Evolutionary conservation across 2,329 filamentous ascomycete species (phyloP).

Genomic region (Xylariaceae sp.): DNA sequence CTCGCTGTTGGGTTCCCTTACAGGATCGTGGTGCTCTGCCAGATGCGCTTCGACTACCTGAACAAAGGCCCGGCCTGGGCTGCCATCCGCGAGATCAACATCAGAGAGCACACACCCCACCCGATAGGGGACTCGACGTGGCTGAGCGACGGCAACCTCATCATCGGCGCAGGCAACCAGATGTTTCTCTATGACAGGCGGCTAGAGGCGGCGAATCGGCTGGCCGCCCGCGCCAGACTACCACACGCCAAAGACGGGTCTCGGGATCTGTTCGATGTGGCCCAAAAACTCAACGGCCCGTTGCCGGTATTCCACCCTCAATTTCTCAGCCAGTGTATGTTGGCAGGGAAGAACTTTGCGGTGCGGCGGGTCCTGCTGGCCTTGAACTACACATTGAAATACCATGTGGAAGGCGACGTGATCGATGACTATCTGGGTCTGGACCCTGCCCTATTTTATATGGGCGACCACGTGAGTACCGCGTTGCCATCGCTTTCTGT

Average conservation of each 20-base stretch:
- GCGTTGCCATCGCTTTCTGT: not conserved
- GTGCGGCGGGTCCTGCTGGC: constrained; percentile 67
- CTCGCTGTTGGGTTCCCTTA: constrained; percentile 90
- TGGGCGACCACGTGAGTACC: constrained; percentile 24
- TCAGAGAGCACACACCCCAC: constrained; percentile 75
- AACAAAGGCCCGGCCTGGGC: constrained; percentile 88
- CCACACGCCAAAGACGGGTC: constrained; percentile 41
- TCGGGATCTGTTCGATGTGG: constrained; percentile 71
- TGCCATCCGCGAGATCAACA: constrained; percentile 72
- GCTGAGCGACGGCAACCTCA: constrained; percentile 76
- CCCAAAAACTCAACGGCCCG: constrained; percentile 77
- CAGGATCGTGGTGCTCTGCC: constrained; percentile 71
- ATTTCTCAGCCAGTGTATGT: constrained; percentile 77
- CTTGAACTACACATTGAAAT: constrained; percentile 71
- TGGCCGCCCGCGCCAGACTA: constrained; percentile 45
- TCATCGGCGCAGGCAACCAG: constrained; percentile 86
- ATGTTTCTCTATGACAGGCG: constrained; percentile 75
- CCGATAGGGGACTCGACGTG: constrained; percentile 91
- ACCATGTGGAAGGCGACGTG: constrained; percentile 70
- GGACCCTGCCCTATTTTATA: constrained; percentile 52
- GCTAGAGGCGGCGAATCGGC: constrained; percentile 56
- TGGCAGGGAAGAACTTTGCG: constrained; percentile 65
- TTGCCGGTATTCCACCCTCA: constrained; percentile 89
- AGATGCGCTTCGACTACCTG: constrained; percentile 87
- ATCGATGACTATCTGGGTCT: constrained; percentile 72